Evolutionary conservation across 2,329 filamentous ascomycete genomes (phyloP).

Genomic region (Neonectria punicea): DNA sequence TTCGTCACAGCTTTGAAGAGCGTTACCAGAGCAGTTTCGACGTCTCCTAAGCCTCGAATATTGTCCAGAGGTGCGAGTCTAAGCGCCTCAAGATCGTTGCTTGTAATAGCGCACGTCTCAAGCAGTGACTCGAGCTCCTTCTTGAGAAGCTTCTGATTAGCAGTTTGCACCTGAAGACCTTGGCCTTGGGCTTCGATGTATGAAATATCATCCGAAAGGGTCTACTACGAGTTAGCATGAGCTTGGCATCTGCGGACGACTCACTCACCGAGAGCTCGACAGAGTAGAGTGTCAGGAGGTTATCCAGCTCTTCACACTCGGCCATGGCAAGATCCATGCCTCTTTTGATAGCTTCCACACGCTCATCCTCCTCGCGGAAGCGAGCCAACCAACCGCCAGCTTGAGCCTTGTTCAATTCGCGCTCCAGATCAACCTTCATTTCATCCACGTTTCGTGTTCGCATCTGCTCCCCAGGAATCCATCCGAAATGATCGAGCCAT

Average conservation of each 20-base stretch:
- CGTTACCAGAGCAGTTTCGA: constrained; percentile 80
- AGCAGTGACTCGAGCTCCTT: constrained; percentile 90
- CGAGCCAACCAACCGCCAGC: constrained; percentile 92
- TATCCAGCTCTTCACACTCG: constrained; percentile 96
- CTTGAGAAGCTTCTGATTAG: constrained; percentile 94
- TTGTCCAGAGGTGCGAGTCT: constrained; percentile 78
- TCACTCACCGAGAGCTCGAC: constrained; percentile 87
- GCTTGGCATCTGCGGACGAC: neutral
- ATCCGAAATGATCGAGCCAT: constrained; percentile 87
- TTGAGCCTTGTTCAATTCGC: constrained; percentile 90
- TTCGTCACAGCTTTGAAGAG: constrained; percentile 94
- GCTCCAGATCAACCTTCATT: constrained; percentile 83
- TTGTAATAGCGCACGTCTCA: constrained; percentile 88
- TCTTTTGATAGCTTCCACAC: constrained; percentile 85
- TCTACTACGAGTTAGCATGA: constrained; percentile 62
- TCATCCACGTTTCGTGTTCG: constrained; percentile 80
- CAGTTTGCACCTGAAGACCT: constrained; percentile 94
- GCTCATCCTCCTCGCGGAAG: constrained; percentile 86
- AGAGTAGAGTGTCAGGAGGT: constrained; percentile 90
- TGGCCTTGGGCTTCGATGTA: constrained; percentile 98
- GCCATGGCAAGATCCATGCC: constrained; percentile 90
- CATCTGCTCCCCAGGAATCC: constrained; percentile 81
- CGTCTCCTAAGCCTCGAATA: constrained; percentile 75
- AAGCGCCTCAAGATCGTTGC: constrained; percentile 77
- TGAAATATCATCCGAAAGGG: constrained; percentile 92